Conservation (phyloP, 1,284 basidiomycete species). For the Phlebopus sp. region DNA sequence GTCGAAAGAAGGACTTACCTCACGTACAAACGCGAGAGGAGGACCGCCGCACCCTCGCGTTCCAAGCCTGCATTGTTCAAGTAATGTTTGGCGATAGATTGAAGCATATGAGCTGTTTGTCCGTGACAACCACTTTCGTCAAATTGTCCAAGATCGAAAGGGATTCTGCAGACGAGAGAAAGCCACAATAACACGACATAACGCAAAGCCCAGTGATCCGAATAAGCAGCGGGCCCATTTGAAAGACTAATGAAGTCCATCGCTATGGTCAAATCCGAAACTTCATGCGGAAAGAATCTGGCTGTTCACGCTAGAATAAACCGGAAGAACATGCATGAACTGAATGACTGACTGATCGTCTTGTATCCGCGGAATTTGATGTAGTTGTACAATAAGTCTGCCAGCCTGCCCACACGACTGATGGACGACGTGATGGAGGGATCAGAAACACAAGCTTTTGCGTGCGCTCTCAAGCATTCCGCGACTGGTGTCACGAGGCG, state of each 20-base stretch:
- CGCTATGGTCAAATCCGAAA: conserved; percentile 77
- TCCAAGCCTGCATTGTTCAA: conserved; percentile 76
- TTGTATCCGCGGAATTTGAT: conserved; percentile 93
- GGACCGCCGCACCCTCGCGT: conserved; percentile 70
- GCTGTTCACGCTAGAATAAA: conserved; percentile 45
- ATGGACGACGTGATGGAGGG: conserved; percentile 34
- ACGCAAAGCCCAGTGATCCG: conserved; percentile 73
- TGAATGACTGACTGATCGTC: conserved; percentile 71
- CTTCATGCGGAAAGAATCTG: conserved; percentile 89
- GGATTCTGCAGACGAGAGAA: conserved; percentile 90
- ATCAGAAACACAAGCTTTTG: conserved; percentile 44
- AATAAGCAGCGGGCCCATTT: conserved; percentile 43
- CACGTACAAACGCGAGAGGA: conserved; percentile 75
- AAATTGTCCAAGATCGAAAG: conserved; percentile 87
- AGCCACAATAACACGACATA: conserved; percentile 91
- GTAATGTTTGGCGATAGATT: conserved; percentile 58
- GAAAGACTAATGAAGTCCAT: conserved; percentile 62
- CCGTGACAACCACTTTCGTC: conserved; percentile 55
- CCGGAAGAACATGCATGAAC: conserved; percentile 2
- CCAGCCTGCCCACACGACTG: conserved; percentile 51
- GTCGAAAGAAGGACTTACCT: conserved; percentile 46
- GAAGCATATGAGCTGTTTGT: conserved; percentile 52
- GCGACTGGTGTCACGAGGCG: conserved; percentile 78
- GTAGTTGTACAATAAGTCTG: conserved; percentile 76
- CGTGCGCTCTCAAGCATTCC: conserved; percentile 57